Evolutionary conservation across 768 basidiomycete species (phyloP), one percentile per base, ranked within the genome.

Genomic region (Infundibulicybe gibba): DNA sequence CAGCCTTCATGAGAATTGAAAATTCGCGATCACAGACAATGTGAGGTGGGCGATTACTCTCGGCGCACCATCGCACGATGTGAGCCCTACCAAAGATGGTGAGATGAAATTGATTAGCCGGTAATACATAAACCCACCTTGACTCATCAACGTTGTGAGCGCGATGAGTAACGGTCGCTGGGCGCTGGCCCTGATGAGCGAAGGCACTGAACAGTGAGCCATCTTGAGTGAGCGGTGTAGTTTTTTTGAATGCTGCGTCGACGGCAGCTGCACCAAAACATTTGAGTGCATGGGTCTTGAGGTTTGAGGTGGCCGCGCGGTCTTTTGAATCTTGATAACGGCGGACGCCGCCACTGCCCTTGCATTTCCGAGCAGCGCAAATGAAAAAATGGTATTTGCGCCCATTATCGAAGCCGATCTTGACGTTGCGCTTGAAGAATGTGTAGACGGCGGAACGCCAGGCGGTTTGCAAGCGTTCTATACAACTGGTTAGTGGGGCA

Each of bases 161-260:
- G 30, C 47, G 42, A 43, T 61, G 58, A 2, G 59, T 59, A 50
- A 58, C 68, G 0, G 51, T 60, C 0, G 64, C 56, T 16, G 38
- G 61, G 4, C 25, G 8, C 61, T 0, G 56, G 25, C 25, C 58
- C 10, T 53, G 58, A 1, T 50, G n/a, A 21, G 61, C 55, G 44
- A 70, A 69, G 3, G 45, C 48, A 0, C 56, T 41, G 0, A 59
- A 64, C 4, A 68, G 65, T 30, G 51, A 53, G 15, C 59, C 45
- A 41, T 54, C 45, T 6, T 15, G 11, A 11, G 43, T 16, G 25
- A 47, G 41, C 41, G n/a, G 39, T n/a, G 48, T 45, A 32, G 30
- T 32, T 31, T 48, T 31, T 16, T 32, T 43, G 13, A 44, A 47
- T 20, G 40, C 37, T 5, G 55, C 47, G 6, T 40, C 44, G 3